These are phyloP conservation scores for Cucumis melo DNA, from an alignment of 306 rosid genomes.

Conservation along the genomic window DNA sequence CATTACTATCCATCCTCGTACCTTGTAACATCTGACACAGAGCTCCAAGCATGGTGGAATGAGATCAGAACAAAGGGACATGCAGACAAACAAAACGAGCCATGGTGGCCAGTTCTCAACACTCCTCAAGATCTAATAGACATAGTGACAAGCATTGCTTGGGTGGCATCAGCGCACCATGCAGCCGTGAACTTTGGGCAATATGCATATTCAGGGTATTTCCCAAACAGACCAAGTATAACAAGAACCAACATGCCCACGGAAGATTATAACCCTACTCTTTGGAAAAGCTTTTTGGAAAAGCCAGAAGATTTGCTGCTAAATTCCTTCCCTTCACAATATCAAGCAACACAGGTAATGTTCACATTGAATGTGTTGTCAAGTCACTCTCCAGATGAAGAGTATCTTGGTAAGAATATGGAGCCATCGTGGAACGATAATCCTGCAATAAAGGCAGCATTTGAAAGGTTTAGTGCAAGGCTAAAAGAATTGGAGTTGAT, in stretches of 20 bases:
- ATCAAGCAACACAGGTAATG: conserved; percentile 53
- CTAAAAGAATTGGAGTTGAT: conserved; percentile 28
- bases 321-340: conserved; percentile 38
- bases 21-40: conserved; percentile 26
- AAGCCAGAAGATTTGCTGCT: conserved; percentile 41
- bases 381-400: conserved; percentile 72
- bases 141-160: conserved; percentile 33
- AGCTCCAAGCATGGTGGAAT: conserved; percentile 82
- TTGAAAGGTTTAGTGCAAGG: conserved; percentile 29
- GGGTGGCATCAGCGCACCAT: conserved; percentile 67
- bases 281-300: conserved; percentile 27
- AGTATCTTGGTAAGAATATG: conserved; percentile 29
- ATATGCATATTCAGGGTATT: conserved; percentile 47
- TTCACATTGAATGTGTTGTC: conserved; percentile 53
- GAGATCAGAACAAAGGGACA: conserved; percentile 53
- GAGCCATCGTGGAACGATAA: conserved; percentile 57
- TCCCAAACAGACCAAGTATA: conserved; percentile 60
- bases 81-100: conserved; percentile 53
- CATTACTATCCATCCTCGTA: conserved; percentile 29
- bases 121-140: conserved; percentile 39
- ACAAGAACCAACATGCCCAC: conserved; percentile 50
- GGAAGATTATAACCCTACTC: conserved; percentile 33
- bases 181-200: conserved; percentile 79
- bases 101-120: conserved; percentile 59
- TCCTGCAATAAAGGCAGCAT: conserved; percentile 37